Evolutionary conservation across 257 asterid genomes (phyloP), one percentile per base, ranked within the genome.

Genomic region (Solanum clarkiae): DNA sequence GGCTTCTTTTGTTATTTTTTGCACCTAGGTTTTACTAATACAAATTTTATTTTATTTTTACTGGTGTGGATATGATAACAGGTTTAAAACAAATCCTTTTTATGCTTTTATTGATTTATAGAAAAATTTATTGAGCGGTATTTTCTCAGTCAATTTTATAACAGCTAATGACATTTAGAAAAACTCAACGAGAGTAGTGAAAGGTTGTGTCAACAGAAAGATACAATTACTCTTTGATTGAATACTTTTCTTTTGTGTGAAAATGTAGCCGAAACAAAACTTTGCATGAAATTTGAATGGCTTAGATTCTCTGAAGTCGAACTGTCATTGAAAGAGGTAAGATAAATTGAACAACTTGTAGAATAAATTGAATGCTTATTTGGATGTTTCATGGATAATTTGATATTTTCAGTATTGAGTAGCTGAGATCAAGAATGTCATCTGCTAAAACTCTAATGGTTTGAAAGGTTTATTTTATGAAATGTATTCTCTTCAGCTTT

Each of bases 401-500:
- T 71, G 49, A 9, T 71, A 44, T 71, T 77, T 87, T 92, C 94
- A 95, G 97, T 94, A 91, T 91, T 96, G 93, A 91, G 84, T 91
- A 87, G 98, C 97, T 14, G 97, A 44, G 49, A 84, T 32, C 86
- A 68, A 53, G 72, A 84, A 81, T 85, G 69, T 79, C 17, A 54
- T 89, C 90, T 85, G 81, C 87, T 88, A 84, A 85, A 0, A 70
- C 83, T 71, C 87, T 90, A 59, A 86, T 90, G 85, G 84, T 81
- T 69, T 88, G 81, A 86, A 86, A 91, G 91, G 84, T 86, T 55
- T 85, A 86, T 87, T 88, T 84, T 69, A 70, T 68, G 86, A 84
- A 68, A 97, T 97, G 98, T 95, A 96, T 83, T 95, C 98, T 71
- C 99, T 95, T 90, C 98, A 97, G 93, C 97, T 97, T 88, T 89